Conservation (phyloP, 2,329 filamentous ascomycete species). For the Claviceps sp. region DNA sequence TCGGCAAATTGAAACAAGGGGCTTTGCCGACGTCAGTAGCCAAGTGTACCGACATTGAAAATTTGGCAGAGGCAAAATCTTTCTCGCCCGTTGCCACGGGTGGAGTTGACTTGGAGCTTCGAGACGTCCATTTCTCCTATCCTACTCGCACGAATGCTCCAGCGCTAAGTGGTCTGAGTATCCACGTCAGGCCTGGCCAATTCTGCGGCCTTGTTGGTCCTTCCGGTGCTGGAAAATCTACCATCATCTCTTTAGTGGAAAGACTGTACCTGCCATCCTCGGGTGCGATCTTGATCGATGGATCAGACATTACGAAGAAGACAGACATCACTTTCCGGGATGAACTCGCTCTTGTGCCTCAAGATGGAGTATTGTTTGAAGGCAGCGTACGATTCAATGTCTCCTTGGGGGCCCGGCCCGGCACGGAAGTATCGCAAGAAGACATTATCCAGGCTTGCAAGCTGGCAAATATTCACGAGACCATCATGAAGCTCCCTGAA, state of each 20-base stretch:
- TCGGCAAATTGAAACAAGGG: neutral
- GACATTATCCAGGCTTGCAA: conserved; percentile 50
- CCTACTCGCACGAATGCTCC: neutral
- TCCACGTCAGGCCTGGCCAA: neutral
- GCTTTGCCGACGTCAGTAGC: neutral
- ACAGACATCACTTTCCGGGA: conserved; percentile 32
- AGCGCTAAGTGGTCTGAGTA: neutral
- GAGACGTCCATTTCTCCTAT: conserved; percentile 6
- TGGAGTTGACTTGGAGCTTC: conserved; percentile 28
- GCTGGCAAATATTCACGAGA: conserved; percentile 50
- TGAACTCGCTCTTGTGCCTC: conserved; percentile 33
- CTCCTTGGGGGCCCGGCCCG: conserved; percentile 33
- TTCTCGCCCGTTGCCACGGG: conserved; percentile 23
- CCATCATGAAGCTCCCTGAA: conserved; percentile 38
- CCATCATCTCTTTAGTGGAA: conserved; percentile 32
- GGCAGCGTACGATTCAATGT: conserved; percentile 37
- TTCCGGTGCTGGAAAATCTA: conserved; percentile 33
- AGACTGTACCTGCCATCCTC: conserved; percentile 38
- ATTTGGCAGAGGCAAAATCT: conserved; percentile 10
- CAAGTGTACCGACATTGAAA: neutral
- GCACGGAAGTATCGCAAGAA: conserved; percentile 32
- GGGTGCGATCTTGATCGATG: conserved; percentile 37
- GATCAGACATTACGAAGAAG: conserved; percentile 1
- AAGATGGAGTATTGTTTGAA: conserved; percentile 36
- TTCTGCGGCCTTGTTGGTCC: conserved; percentile 26